Evolutionary conservation across 257 asterid species (phyloP).

Genomic region (Sherardia arvensis): DNA sequence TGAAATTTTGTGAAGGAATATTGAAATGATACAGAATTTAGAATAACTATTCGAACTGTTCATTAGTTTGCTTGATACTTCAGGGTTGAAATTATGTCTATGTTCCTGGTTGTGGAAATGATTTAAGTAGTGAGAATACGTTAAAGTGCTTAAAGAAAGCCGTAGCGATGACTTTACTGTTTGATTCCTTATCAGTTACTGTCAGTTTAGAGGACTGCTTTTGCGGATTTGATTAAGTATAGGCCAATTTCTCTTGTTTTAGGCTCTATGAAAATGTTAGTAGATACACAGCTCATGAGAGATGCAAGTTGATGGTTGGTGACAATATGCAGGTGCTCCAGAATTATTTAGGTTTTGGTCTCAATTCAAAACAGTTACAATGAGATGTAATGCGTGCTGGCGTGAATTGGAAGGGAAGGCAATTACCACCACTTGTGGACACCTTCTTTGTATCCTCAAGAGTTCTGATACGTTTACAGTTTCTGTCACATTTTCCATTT

Average conservation of each 20-base stretch:
- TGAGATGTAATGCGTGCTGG: conserved; percentile 99
- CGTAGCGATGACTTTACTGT: neutral
- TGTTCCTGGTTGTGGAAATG: neutral
- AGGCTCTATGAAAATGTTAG: neutral
- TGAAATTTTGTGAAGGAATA: neutral
- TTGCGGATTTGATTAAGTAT: neutral
- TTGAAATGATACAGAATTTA: neutral
- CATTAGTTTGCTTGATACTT: neutral
- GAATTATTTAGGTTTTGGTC: neutral
- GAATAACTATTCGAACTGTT: neutral
- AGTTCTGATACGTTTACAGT: neutral
- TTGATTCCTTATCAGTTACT: neutral
- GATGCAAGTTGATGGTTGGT: neutral
- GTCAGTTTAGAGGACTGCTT: neutral
- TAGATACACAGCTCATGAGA: neutral
- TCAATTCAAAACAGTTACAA: conserved; percentile 27
- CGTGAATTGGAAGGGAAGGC: conserved; percentile 93
- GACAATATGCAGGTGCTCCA: conserved; percentile 4
- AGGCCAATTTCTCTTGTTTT: neutral
- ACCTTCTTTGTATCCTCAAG: conserved; percentile 74
- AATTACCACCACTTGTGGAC: conserved; percentile 86
- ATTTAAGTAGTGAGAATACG: neutral
- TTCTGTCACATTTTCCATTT: neutral
- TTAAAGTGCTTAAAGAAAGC: neutral
- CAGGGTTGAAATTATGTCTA: neutral